These are phyloP conservation scores for Penicillium sp. DNA, from an alignment of 2,329 filamentous ascomycete species.

Conservation along the genomic window DNA sequence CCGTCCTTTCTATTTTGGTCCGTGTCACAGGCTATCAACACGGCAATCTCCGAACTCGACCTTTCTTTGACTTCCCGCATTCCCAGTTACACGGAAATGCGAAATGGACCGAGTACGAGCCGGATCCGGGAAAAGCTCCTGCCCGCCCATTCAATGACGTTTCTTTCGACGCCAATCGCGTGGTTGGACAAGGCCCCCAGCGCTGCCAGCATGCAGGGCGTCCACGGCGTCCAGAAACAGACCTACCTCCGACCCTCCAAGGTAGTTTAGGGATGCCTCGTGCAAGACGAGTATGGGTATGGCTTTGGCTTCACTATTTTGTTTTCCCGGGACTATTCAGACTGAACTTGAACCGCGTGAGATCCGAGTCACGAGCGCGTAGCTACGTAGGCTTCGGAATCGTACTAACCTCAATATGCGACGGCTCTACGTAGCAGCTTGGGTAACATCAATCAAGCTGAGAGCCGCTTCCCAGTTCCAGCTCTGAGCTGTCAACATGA, in stretches of 20 bases:
- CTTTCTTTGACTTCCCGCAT: not conserved
- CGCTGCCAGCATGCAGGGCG: conserved; percentile 1
- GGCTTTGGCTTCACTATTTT: not conserved
- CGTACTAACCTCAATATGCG: not conserved
- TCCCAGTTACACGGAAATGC: conserved; percentile 17
- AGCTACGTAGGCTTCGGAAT: not conserved
- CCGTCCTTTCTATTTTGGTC: conserved; percentile 2
- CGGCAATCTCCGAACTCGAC: conserved; percentile 22
- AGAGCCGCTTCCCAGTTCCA: not conserved
- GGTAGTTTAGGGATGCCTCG: not conserved
- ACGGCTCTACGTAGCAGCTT: not conserved
- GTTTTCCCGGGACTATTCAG: conserved; percentile 4
- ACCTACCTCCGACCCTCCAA: conserved; percentile 1
- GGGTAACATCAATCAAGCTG: not conserved
- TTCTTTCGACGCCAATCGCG: conserved; percentile 3
- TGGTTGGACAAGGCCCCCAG: conserved; percentile 21
- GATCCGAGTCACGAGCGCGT: not conserved
- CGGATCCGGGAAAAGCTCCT: conserved; percentile 18
- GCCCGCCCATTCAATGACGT: conserved; percentile 3
- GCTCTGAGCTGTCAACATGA: not conserved
- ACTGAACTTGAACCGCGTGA: not conserved
- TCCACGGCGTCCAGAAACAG: conserved; percentile 1
- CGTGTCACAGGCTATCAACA: conserved; percentile 11
- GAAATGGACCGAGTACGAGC: conserved; percentile 21
- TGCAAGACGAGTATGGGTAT: conserved; percentile 12